phyloP scores from a whole-genome alignment of 1,284 basidiomycete species.

The Tremellales sp. region DNA sequence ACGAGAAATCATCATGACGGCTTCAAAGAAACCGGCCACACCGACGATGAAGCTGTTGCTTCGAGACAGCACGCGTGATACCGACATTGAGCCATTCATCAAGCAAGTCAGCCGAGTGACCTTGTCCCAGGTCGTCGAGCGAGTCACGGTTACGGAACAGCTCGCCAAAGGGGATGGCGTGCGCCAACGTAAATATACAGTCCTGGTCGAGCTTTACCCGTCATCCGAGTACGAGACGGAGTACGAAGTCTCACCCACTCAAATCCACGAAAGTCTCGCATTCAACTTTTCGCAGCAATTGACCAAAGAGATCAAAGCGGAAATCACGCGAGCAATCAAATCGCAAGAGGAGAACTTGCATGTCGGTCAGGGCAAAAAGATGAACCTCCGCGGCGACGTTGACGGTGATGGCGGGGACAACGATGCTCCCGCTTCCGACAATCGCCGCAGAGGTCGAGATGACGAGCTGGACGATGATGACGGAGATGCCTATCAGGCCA shows the following conservation, averaged over 20 bases:
- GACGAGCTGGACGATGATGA: conserved; percentile 62
- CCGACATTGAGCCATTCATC: conserved; percentile 74
- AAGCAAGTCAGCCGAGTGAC: conserved; percentile 83
- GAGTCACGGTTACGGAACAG: conserved; percentile 75
- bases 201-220: conserved; percentile 84
- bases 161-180: conserved; percentile 61
- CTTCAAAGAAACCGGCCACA: conserved; percentile 92
- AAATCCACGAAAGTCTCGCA: conserved; percentile 71
- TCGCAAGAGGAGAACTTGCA: conserved; percentile 78
- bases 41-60: conserved; percentile 95
- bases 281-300: conserved; percentile 76
- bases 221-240: conserved; percentile 77
- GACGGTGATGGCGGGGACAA: conserved; percentile 52
- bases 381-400: conserved; percentile 45
- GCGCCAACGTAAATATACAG: conserved; percentile 75
- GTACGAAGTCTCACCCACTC: conserved; percentile 70
- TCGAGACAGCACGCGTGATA: conserved; percentile 53
- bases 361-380: conserved; percentile 71
- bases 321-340: conserved; percentile 80
- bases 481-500: conserved; percentile 68
- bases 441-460: conserved; percentile 41
- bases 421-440: conserved; percentile 46
- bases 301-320: conserved; percentile 78
- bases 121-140: conserved; percentile 84
- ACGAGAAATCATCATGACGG: conserved; percentile 99